Evolutionary conservation across 1,139 yeast species (phyloP).

Genomic region (Keqinozyma sinolaborantium): DNA sequence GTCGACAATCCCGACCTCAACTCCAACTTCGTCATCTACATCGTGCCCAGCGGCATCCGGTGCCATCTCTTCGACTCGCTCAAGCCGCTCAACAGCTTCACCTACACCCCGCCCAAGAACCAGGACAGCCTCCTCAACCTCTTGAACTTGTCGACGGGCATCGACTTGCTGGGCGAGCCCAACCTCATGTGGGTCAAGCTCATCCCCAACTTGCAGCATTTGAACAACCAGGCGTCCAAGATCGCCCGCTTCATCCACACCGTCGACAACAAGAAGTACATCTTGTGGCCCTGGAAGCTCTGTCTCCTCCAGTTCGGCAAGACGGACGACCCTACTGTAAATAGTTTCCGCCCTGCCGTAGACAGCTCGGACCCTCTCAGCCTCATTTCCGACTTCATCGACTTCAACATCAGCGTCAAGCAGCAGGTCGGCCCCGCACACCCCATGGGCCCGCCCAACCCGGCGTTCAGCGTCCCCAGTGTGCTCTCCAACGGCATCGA

Average conservation of each 20-base stretch:
- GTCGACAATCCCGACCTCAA: constrained; percentile 13
- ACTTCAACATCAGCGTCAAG: constrained; percentile 25
- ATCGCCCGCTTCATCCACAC: constrained; percentile 52
- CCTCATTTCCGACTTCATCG: constrained; percentile 35
- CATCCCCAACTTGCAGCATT: constrained; percentile 63
- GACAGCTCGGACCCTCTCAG: constrained; percentile 24
- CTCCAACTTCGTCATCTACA: constrained; percentile 48
- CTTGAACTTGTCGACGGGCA: constrained; percentile 52
- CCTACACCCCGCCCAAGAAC: constrained; percentile 49
- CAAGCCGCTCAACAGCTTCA: constrained; percentile 37
- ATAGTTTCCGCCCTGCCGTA: constrained; percentile 17
- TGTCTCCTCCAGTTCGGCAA: constrained; percentile 56
- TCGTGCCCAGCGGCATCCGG: constrained; percentile 75
- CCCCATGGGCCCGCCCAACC: neutral
- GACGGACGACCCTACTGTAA: constrained; percentile 2
- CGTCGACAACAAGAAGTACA: constrained; percentile 52
- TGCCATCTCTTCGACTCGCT: constrained; percentile 54
- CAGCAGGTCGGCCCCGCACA: constrained; percentile 7
- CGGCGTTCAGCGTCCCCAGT: constrained; percentile 25
- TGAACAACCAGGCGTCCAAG: constrained; percentile 66
- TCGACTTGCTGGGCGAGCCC: constrained; percentile 22
- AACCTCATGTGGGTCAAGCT: constrained; percentile 55
- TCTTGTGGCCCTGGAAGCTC: constrained; percentile 69
- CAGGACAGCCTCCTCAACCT: constrained; percentile 44
- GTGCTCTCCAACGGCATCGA: constrained; percentile 22